These are phyloP conservation scores for Hirsutella thompsonii DNA, from an alignment of 2,329 filamentous ascomycete genomes.

Conservation along the genomic window DNA sequence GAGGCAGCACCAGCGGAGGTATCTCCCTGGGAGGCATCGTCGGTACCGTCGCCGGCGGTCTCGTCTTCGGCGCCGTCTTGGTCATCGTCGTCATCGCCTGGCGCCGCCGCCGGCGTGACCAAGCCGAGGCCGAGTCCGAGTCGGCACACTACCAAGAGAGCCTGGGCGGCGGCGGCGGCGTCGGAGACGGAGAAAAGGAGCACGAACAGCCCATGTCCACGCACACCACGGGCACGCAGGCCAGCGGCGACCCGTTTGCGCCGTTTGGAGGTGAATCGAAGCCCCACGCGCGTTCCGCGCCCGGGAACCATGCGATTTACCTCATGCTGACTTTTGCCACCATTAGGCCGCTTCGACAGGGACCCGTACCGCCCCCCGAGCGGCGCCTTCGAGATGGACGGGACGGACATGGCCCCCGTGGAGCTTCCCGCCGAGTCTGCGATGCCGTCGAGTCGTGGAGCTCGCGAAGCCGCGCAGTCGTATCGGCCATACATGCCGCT, in stretches of 20 bases:
- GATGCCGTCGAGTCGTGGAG: background rate
- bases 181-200: conserved; percentile 13
- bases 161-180: conserved; percentile 7
- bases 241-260: conserved; percentile 24
- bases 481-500: conserved; percentile 2
- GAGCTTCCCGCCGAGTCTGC: conserved; percentile 18
- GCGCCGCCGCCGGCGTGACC: conserved; percentile 9
- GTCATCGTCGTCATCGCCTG: conserved; percentile 10
- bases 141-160: conserved; percentile 2
- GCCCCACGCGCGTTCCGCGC: too few relatives aligned
- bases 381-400: conserved; percentile 25
- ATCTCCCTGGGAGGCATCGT: conserved; percentile 18
- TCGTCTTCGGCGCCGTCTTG: conserved; percentile 13
- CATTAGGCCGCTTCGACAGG: conserved; percentile 20
- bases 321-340: background rate
- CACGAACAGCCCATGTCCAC: conserved; percentile 9
- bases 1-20: background rate
- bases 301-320: too few relatives aligned
- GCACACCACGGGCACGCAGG: conserved; percentile 13
- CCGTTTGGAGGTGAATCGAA: conserved; percentile 28
- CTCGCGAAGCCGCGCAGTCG: conserved; percentile 1
- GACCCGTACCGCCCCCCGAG: conserved; percentile 13
- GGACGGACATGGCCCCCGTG: conserved; percentile 14
- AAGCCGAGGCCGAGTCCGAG: conserved; percentile 2
- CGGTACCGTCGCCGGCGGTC: conserved; percentile 18